Evolutionary conservation across 192 early-diverging fungal genomes (phyloP), one percentile per base, ranked within the genome.

Genomic region (Umbelopsis vinacea): DNA sequence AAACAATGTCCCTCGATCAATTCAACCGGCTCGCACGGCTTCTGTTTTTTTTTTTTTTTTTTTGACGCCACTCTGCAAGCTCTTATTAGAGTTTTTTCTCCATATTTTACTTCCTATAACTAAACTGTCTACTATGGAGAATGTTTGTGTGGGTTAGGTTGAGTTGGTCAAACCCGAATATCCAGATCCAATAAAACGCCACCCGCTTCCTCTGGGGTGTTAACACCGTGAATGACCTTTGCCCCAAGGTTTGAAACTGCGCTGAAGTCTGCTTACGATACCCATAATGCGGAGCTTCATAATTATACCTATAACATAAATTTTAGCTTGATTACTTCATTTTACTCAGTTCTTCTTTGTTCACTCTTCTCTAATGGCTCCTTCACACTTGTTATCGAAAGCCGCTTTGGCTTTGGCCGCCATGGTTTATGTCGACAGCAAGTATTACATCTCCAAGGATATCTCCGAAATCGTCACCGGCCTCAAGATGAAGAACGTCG

Each of bases 241-340:
- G 40, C 11, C 40, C 29, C 3, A 29, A 63, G 35, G 38, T 63
- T 14, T 29, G 37, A 37, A 35, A 17, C 57, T 29, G 33, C 57
- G 17, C 35, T 35, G 57, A 35, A 63, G 26, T 37, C 57, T 63
- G 57, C 57, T 63, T 63, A 63, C 57, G 57, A 63, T 26, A 63
- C 26, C 33, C 19, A 12, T 19, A 37, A 35, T 63, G 57, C 57
- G 57, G 57, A 63, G 57, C 48, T 19, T 50, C 48, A 50, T 50
- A n/a, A 50, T n/a, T 50, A 19, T 17, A 19, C 6, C 0, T 21
- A 50, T n/a, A 50, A 17, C n/a, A 15, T 15, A 15, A 63, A 63
- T 37, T 63, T 63, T 17, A 26, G 8, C 8, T 14, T 35, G 15
- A 15, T 19, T 19, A 50, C 17, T 50, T 21, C n/a, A 17, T 50